Evolutionary conservation across 192 early-diverging fungal species (phyloP), one percentile per base, ranked within the genome.

Genomic region (Coemansia sp.): DNA sequence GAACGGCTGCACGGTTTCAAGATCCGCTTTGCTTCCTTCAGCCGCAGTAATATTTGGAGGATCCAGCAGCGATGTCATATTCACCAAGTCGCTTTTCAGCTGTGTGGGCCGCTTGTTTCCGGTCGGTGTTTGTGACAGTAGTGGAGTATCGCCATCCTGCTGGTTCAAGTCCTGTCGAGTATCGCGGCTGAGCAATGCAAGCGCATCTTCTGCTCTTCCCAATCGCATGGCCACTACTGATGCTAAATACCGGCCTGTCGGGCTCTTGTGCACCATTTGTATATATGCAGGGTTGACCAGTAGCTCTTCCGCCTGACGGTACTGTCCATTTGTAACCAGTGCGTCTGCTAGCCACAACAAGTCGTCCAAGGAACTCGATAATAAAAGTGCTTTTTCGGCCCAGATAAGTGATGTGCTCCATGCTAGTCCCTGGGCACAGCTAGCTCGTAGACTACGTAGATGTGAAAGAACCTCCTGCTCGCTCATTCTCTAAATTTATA

Each of bases 291-390:
- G 65, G 18, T 61, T 63, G 3, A 62, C 48, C 11, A 78, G 46
- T 53, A 70, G 70, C 28, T 78, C 75, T 26, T 78, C 75, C 0
- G 75, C 69, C 28, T 78, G 75, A 1, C 75, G 50, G 28, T 71
- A 78, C 56, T 78, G 75, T 1, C 75, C 69, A 26, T 78, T 78
- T 8, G 75, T 72, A 33, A 78, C 75, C 11, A 78, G 54, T 7
- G 75, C 75, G 35, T 78, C 69, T 13, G 57, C 65, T 9, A 78
- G 54, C 75, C 75, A 78, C 1, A 78, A 55, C 30, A 78, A 28
- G 23, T 78, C 75, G 12, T 70, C 67, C 5, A 49, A 55, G 35
- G 51, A 56, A 38, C 44, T 61, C 0, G 75, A 64, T 14, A 78
- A 33, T 11, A 78, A 35, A 21, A 71, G 45, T 3, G 61, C 53